A percentile compares a stretch with the other conserved stretches of the same genome.
Evolutionary conservation across 768 basidiomycete species (phyloP).

Genomic region (Xerocomellus amylosporus): DNA sequence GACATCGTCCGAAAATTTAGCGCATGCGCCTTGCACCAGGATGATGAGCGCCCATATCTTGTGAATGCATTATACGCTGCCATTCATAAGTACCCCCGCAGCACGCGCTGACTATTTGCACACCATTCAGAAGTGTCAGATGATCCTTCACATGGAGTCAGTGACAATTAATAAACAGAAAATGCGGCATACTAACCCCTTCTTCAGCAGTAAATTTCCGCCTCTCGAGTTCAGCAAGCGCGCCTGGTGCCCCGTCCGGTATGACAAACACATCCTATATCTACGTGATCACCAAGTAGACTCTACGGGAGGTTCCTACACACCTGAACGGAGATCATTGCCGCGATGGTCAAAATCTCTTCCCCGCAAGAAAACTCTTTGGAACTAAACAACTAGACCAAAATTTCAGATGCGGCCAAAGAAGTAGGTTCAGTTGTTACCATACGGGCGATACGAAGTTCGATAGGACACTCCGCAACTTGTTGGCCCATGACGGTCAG

Average conservation of each 20-base stretch:
- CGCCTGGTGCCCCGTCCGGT: slow-evolving; percentile 80
- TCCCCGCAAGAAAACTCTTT: slow-evolving; percentile 88
- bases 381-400: slow-evolving; percentile 74
- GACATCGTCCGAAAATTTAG: slow-evolving; percentile 94
- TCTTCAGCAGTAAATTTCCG: slow-evolving; percentile 98
- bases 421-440: slow-evolving; percentile 42
- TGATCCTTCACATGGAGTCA: slow-evolving; percentile 65
- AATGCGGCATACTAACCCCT: slow-evolving; percentile 58
- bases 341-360: slow-evolving; percentile 93
- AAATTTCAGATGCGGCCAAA: background rate
- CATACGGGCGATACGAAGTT: slow-evolving; percentile 92
- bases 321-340: slow-evolving; percentile 92
- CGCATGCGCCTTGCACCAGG: slow-evolving; percentile 92
- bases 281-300: background rate
- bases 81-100: slow-evolving; percentile 1
- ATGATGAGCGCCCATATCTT: slow-evolving; percentile 75
- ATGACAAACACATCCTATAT: slow-evolving; percentile 85
- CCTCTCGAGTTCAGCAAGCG: slow-evolving; percentile 86
- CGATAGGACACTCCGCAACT: slow-evolving; percentile 92
- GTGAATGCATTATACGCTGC: slow-evolving; percentile 92
- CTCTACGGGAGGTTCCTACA: slow-evolving; percentile 7
- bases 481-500: slow-evolving; percentile 75
- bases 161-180: background rate
- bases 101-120: background rate
- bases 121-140: slow-evolving; percentile 89